phyloP scores from a whole-genome alignment of 148 eudicot species.

The Rheum nobile region DNA sequence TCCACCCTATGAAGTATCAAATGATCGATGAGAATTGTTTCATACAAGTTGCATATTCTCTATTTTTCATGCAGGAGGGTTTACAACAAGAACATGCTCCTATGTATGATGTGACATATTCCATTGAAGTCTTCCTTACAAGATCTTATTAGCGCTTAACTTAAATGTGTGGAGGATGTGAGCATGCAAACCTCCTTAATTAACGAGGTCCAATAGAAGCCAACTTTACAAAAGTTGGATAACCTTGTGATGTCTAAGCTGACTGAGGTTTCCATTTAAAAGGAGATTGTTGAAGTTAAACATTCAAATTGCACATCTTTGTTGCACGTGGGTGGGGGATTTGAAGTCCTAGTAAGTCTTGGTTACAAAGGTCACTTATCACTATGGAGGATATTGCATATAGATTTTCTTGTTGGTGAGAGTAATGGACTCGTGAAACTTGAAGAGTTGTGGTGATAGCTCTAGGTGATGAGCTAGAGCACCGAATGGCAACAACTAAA shows the following conservation, averaged over 20 bases:
- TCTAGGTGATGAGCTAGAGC: conserved; percentile 92
- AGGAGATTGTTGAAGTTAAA: conserved; percentile 63
- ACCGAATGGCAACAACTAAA: conserved; percentile 92
- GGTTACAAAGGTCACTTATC: conserved; percentile 93
- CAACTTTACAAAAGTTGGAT: conserved; percentile 76
- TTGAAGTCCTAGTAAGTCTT: conserved; percentile 90
- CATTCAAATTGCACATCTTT: conserved; percentile 79
- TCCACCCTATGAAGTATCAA: conserved; percentile 80
- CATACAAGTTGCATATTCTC: conserved; percentile 89
- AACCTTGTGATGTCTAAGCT: conserved; percentile 76
- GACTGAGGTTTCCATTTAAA: conserved; percentile 68
- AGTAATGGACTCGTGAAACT: conserved; percentile 73
- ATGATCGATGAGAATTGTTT: conserved; percentile 96
- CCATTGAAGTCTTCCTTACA: conserved; percentile 78
- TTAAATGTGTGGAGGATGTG: conserved; percentile 89
- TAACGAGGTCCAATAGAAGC: conserved; percentile 58
- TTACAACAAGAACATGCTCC: conserved; percentile 99
- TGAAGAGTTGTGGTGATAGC: conserved; percentile 64
- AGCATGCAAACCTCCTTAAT: conserved; percentile 70
- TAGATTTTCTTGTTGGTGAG: conserved; percentile 98
- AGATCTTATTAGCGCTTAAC: conserved; percentile 86
- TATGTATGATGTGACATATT: conserved; percentile 92
- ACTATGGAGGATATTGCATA: conserved; percentile 93
- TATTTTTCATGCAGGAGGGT: conserved; percentile 93
- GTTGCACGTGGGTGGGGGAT: conserved; percentile 83